Evolutionary conservation across 495 filamentous ascomycete genomes (phyloP), one percentile per base, ranked within the genome.

Genomic region (Penicillium parvum): DNA sequence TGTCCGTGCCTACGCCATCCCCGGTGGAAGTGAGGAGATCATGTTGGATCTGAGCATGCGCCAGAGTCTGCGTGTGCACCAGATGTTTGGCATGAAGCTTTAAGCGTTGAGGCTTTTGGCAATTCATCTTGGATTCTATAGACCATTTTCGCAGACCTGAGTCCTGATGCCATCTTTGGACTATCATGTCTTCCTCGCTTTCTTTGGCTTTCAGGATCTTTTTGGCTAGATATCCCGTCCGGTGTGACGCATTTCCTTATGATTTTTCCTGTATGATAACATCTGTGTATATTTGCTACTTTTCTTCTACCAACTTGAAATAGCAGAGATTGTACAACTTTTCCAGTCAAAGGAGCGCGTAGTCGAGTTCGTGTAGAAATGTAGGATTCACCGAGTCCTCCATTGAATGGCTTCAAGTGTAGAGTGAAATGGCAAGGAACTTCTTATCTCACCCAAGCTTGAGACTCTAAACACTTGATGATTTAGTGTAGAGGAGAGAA

Each of bases 1-100:
- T 69, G 92, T 98, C n/a, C 75, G 92, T 44, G 92, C 92, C 17
- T 98, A 98, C 64, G 91, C 92, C 35, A 98, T 98, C 52, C 92
- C 92, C 4, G 92, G 92, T 63, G 92, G 92, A 23, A 86, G 81
- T 60, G 92, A 98, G 71, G 92, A 98, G 77, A 98, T 98, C 46
- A 98, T 98, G 92, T 69, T 96, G 50, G 92, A 98, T 72, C 67
- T 98, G 54, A 95, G 88, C 65, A 96, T 98, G 65, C 76, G 92
- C 47, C 92, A 98, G 73, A 84, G 84, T 55, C 61, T 96, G 75
- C 81, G 79, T 64, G 92, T 98, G 23, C 86, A 90, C 48, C 82
- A 95, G 74, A 84, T 82, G 55, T 69, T 96, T 63, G 92, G 92
- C 3, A 96, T 98, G 90, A 98, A 96, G 76, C 62, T 98, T 55